Evolutionary conservation across 139 green algal genomes (phyloP).

Genomic region (Chlamydomonas asymmetrica): DNA sequence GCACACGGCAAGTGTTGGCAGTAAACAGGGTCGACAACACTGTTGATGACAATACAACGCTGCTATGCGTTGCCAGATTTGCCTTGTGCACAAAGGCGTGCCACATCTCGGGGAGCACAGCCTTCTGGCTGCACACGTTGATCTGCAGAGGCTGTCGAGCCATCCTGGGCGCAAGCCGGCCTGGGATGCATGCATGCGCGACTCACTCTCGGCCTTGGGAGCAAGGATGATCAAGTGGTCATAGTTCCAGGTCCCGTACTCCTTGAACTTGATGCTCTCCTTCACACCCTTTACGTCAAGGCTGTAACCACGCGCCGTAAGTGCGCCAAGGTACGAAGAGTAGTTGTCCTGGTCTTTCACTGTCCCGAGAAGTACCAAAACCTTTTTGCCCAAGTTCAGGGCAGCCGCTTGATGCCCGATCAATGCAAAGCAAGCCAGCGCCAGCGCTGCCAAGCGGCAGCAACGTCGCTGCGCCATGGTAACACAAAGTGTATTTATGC

Average conservation of each 20-base stretch:
- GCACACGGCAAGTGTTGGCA: too few species aligned
- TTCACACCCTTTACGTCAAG: slow-evolving; percentile 56
- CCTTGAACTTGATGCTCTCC: slow-evolving; percentile 63
- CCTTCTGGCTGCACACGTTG: too few species aligned
- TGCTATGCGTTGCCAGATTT: neutral
- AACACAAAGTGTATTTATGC: too few species aligned
- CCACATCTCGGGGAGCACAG: neutral
- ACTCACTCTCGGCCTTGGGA: slow-evolving; percentile 48
- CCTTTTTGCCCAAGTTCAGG: slow-evolving; percentile 9
- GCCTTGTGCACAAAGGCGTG: neutral
- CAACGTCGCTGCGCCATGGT: slow-evolving; percentile 12
- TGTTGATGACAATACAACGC: neutral
- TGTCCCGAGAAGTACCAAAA: slow-evolving; percentile 63
- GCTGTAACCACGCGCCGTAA: slow-evolving; percentile 38
- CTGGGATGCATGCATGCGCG: too few species aligned
- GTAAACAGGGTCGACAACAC: too few species aligned
- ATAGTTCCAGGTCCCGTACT: slow-evolving; percentile 82
- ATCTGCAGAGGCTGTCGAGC: too few species aligned
- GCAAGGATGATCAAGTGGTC: slow-evolving; percentile 83
- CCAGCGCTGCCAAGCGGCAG: neutral
- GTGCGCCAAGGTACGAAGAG: slow-evolving; percentile 51
- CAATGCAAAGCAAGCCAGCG: neutral
- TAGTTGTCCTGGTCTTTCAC: slow-evolving; percentile 39
- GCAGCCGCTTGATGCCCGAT: too few species aligned
- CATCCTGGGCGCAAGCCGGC: too few species aligned